phyloP scores from a whole-genome alignment of 257 asterid genomes.

The Solanum tacnaense region DNA sequence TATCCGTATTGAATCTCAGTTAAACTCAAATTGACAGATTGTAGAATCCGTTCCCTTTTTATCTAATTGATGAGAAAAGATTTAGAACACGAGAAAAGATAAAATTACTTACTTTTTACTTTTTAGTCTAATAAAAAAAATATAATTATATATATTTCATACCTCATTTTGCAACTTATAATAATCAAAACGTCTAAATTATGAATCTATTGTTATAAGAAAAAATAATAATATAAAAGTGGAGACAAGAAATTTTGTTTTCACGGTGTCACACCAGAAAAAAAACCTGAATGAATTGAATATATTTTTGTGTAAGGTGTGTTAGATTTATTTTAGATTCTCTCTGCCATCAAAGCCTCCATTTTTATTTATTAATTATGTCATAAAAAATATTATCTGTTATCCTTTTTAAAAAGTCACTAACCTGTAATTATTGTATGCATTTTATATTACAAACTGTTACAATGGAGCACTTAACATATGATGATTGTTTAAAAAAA shows the following conservation, averaged over 20 bases:
- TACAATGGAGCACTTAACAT: background rate
- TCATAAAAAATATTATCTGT: background rate
- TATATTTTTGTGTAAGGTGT: background rate
- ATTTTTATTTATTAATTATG: background rate
- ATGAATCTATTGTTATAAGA: background rate
- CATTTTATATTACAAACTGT: background rate
- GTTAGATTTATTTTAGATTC: background rate
- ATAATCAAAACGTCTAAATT: background rate
- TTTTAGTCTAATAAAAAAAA: background rate
- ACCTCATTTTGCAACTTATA: background rate
- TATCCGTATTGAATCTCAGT: background rate
- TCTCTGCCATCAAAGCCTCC: background rate
- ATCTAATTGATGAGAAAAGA: too few species aligned
- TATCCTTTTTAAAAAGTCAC: background rate
- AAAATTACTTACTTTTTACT: background rate
- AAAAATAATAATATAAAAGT: background rate
- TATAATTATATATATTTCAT: too few species aligned
- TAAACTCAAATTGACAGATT: background rate
- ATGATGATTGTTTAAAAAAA: background rate
- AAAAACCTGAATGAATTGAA: background rate
- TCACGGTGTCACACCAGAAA: background rate
- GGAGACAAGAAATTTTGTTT: background rate
- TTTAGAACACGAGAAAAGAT: background rate
- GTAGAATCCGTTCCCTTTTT: fast-evolving
- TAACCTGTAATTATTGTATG: background rate